These are phyloP conservation scores for Perkinsus olseni DNA, from an alignment of 169 alveolate genomes.

Conservation along the genomic window DNA sequence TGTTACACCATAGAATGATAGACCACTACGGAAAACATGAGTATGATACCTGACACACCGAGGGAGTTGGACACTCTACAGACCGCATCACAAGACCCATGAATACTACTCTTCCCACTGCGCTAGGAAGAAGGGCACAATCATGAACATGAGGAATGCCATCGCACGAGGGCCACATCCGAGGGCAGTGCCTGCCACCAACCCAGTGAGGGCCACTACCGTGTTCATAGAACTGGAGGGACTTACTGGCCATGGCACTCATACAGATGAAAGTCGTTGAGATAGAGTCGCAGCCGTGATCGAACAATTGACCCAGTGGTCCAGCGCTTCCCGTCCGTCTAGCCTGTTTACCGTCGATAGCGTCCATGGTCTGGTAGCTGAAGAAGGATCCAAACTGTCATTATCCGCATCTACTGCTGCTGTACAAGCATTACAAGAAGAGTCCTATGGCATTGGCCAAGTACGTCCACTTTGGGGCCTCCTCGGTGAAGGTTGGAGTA, in stretches of 20 bases:
- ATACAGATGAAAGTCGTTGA: slow-evolving; percentile 29
- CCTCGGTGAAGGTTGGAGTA: slow-evolving; percentile 16
- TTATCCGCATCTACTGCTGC: not conserved
- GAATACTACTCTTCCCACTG: not conserved
- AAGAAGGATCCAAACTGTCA: slow-evolving; percentile 16
- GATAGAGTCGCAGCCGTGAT: slow-evolving; percentile 77
- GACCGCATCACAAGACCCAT: not conserved
- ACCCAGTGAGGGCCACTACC: not conserved
- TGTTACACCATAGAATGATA: not conserved
- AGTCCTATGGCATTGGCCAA: slow-evolving; percentile 10
- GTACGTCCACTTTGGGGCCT: slow-evolving; percentile 25
- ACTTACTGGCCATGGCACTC: not conserved
- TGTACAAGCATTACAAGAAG: slow-evolving; percentile 13
- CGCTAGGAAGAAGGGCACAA: not conserved
- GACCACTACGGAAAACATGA: not conserved
- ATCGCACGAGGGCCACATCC: not conserved
- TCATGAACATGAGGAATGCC: not conserved
- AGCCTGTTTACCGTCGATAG: slow-evolving; percentile 83
- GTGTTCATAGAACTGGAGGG: not conserved
- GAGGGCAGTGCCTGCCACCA: not conserved
- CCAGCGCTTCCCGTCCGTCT: slow-evolving; percentile 60
- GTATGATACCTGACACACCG: not conserved
- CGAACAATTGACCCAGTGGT: slow-evolving; percentile 75
- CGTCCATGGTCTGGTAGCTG: slow-evolving; percentile 64
- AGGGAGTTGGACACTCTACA: too few relatives aligned